These are phyloP conservation scores for Aspergillus pseudoterreus DNA, from an alignment of 2,329 filamentous ascomycete species.

Conservation along the genomic window DNA sequence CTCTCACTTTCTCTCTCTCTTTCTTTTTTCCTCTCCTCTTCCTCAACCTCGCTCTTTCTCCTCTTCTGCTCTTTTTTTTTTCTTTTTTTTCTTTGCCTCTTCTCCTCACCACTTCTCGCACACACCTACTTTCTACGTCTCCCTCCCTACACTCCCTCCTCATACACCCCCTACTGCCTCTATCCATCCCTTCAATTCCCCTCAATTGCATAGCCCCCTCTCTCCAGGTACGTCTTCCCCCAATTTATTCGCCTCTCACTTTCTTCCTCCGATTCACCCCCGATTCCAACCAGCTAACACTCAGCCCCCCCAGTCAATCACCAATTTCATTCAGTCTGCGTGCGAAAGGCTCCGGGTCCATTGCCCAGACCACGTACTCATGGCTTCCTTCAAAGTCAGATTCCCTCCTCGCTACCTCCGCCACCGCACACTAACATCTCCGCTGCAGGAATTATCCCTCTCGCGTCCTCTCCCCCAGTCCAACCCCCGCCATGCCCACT, in stretches of 20 bases:
- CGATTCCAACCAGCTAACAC: not conserved
- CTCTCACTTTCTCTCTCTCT: slow-evolving; percentile 9
- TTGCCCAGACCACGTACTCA: too few species aligned
- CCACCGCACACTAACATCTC: too few species aligned
- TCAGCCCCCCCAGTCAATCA: not conserved
- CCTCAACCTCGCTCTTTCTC: not conserved
- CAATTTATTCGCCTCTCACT: slow-evolving; percentile 1
- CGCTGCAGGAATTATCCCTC: slow-evolving; percentile 44
- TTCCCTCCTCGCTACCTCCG: too few species aligned
- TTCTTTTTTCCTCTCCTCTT: slow-evolving; percentile 7
- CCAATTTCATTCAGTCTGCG: too few species aligned
- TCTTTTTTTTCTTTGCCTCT: slow-evolving; percentile 5
- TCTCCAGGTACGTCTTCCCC: not conserved
- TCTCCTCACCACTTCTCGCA: not conserved
- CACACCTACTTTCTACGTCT: too few species aligned
- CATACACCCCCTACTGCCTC: too few species aligned
- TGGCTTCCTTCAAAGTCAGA: too few species aligned
- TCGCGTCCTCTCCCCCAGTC: slow-evolving; percentile 65
- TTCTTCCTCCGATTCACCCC: not conserved
- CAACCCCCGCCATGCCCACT: slow-evolving; percentile 74
- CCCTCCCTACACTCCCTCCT: too few species aligned
- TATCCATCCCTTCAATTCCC: not conserved
- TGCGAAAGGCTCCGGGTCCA: too few species aligned
- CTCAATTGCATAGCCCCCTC: slow-evolving; percentile 7
- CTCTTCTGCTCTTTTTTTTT: slow-evolving; percentile 5